phyloP scores from a whole-genome alignment of 2,329 filamentous ascomycete genomes.

The Rutstroemia sp. region DNA sequence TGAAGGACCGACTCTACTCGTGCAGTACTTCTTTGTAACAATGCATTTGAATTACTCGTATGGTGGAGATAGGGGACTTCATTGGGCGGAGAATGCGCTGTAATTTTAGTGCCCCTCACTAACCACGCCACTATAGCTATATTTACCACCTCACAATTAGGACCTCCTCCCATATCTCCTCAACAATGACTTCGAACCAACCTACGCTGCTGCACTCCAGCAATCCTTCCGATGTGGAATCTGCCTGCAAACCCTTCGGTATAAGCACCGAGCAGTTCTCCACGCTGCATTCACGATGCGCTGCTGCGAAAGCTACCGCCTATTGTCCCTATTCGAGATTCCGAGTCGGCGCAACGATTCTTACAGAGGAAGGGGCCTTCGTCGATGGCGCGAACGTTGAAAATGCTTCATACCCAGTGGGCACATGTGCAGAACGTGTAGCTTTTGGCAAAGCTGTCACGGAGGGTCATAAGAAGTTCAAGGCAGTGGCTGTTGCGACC shows the following conservation, averaged over 20 bases:
- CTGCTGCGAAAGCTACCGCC: conserved; percentile 66
- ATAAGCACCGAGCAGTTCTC: conserved; percentile 58
- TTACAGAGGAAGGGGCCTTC: conserved; percentile 46
- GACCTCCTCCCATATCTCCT: neutral
- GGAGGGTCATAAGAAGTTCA: conserved; percentile 43
- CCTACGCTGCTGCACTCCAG: neutral
- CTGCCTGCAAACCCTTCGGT: conserved; percentile 28
- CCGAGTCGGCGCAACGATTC: conserved; percentile 76
- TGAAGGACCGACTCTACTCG: no score
- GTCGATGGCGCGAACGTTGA: conserved; percentile 78
- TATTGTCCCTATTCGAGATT: conserved; percentile 71
- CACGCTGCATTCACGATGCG: conserved; percentile 58
- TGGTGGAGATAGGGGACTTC: neutral
- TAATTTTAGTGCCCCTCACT: neutral
- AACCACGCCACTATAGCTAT: neutral
- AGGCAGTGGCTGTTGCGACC: conserved; percentile 78
- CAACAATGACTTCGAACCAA: neutral
- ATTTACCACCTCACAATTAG: neutral
- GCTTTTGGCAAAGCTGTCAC: conserved; percentile 75
- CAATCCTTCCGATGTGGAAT: neutral
- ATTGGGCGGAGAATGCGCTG: neutral
- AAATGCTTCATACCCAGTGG: conserved; percentile 84
- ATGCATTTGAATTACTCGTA: neutral
- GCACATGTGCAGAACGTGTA: conserved; percentile 93
- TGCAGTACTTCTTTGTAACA: no score